Percentiles rank a stretch among this genome's conserved stretches.
These are phyloP conservation scores for Peronosclerospora sorghi DNA, from an alignment of 352 stramenopile genomes.

Conservation along the genomic window DNA sequence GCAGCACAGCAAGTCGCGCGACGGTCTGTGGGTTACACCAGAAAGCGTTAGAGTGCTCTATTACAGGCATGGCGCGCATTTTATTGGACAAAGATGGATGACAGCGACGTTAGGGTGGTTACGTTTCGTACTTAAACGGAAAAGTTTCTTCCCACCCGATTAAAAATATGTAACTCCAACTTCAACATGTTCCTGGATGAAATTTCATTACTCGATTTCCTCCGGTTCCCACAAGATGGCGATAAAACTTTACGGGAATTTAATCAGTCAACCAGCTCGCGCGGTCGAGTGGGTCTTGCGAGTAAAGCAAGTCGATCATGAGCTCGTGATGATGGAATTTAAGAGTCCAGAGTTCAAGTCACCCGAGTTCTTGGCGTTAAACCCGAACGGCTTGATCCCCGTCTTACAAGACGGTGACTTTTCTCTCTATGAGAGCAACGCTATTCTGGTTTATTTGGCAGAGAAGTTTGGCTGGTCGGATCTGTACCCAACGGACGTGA, in stretches of 20 bases:
- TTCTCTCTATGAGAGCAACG: constrained; percentile 32
- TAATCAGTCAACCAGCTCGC: constrained; percentile 28
- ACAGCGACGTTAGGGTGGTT: too few species aligned
- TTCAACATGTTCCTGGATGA: too few species aligned
- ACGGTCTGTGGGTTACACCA: constrained; percentile 31
- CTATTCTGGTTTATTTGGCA: constrained; percentile 45
- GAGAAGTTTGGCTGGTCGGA: constrained; percentile 40
- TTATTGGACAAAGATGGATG: too few species aligned
- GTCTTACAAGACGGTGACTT: constrained; percentile 33
- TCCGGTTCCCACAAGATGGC: constrained; percentile 4
- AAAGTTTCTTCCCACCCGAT: not conserved
- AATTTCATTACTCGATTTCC: too few species aligned
- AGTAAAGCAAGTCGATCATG: constrained; percentile 26
- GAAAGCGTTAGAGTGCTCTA: constrained; percentile 44
- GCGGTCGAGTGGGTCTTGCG: constrained; percentile 29
- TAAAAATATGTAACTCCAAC: not conserved
- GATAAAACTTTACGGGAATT: constrained; percentile 35
- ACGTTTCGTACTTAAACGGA: not conserved
- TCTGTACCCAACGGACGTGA: constrained; percentile 37
- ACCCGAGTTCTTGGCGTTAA: constrained; percentile 25
- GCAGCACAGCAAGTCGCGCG: constrained; percentile 42
- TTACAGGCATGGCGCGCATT: constrained; percentile 12
- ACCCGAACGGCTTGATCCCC: constrained; percentile 30
- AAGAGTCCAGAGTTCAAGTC: constrained; percentile 22
- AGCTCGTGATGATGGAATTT: constrained; percentile 25